Evolutionary conservation across 495 filamentous ascomycete species (phyloP), one percentile per base, ranked within the genome.

Genomic region (Aspergillus sclerotioniger): DNA sequence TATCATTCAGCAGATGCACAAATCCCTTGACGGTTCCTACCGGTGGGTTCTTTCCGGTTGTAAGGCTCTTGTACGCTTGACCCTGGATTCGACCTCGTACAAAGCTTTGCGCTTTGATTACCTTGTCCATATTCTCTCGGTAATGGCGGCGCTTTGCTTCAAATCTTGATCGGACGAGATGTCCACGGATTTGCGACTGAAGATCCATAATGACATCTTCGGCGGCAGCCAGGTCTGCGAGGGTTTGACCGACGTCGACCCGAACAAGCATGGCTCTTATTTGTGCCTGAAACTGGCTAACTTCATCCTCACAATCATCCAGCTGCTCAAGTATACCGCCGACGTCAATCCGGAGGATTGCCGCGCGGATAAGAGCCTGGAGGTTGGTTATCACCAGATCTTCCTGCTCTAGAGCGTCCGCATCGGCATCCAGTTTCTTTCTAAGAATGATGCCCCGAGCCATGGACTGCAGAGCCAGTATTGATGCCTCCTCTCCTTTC

Each of bases 51-150:
- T 96, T 96, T n/a, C 95, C 94, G 32, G 85, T 91, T 6, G 92
- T 96, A 62, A 96, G 78, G 66, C 88, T 93, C 80, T 96, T 97
- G 78, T 98, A 98, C 1, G 95, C 95, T 71, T 98, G 90, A 7
- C 94, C 94, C 74, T 98, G 95, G 51, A 97, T 89, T 60, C 91
- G 90, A 21, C 84, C 94, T 56, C 94, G 84, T 50, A 98, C 87
- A 61, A 96, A 96, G 68, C 94, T 98, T 71, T 98, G 94, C 53
- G 97, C 88, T 73, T 98, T 98, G 74, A 98, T 87, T 17, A 98
- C 95, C 76, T 94, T 98, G 63, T 96, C 86, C 95, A 98, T 98
- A 63, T 98, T 98, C 72, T 93, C 86, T 53, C 87, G 85, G 75
- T 92, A 98, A 73, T 91, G 92, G 12, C 83, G 86, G 60, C 89